A percentile compares a stretch with the other conserved stretches of the same genome.
Evolutionary conservation across 176 grass and related monocot species (phyloP).

Genomic region (Calamus simplicifolius): DNA sequence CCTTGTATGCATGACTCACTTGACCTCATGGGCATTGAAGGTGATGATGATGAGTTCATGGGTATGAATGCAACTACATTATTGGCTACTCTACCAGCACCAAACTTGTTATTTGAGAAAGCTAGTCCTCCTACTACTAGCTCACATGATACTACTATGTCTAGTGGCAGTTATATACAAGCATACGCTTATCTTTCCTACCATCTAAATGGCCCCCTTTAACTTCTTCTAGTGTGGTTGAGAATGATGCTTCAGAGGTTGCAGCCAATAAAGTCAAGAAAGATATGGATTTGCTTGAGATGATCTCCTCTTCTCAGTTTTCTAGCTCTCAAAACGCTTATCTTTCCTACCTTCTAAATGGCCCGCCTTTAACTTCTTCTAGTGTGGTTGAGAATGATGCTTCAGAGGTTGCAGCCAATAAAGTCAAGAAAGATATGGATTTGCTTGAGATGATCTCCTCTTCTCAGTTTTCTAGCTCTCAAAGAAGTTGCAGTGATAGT

Average conservation of each 20-base stretch:
- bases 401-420: background rate
- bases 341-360: constrained; percentile 9
- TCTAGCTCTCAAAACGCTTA: constrained; percentile 8
- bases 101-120: background rate
- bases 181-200: constrained; percentile 3
- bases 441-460: constrained; percentile 39
- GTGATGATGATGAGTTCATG: background rate
- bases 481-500: constrained; percentile 15
- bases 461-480: constrained; percentile 12
- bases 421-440: constrained; percentile 32
- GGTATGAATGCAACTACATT: background rate
- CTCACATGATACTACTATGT: background rate
- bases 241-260: background rate
- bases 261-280: background rate
- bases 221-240: background rate
- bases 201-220: constrained; percentile 4
- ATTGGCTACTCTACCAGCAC: background rate
- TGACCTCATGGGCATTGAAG: background rate
- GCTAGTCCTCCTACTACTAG: background rate
- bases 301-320: constrained; percentile 23
- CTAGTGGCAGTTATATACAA: too few relatives aligned
- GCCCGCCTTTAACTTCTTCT: background rate
- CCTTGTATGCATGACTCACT: background rate
- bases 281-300: constrained; percentile 49
- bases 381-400: background rate